phyloP scores from a whole-genome alignment of 805 yeast genomes.

The Wickerhamiella australiensis region DNA sequence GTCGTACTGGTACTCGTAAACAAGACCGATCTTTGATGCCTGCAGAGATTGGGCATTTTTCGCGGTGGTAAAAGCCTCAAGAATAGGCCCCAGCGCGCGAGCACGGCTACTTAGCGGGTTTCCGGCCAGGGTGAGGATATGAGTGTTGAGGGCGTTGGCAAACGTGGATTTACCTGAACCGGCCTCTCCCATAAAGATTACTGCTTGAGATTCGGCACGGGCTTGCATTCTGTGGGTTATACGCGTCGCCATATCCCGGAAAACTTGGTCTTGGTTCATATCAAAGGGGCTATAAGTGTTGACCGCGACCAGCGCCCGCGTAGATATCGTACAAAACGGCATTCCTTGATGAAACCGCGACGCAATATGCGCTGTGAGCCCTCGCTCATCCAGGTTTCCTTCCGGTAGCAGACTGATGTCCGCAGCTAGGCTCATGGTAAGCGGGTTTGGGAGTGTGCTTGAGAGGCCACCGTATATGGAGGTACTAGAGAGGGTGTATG shows the following conservation, averaged over 20 bases:
- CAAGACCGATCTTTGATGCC: constrained; percentile 44
- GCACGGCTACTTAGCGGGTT: constrained; percentile 29
- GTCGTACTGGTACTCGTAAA: constrained; percentile 42
- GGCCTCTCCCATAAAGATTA: constrained; percentile 32
- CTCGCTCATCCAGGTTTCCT: constrained; percentile 29
- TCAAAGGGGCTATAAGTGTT: constrained; percentile 31
- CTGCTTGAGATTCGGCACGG: constrained; percentile 30
- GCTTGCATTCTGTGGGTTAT: constrained; percentile 29
- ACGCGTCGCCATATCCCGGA: constrained; percentile 31
- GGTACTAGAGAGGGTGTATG: neutral
- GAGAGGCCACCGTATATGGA: neutral
- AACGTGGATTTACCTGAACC: constrained; percentile 34
- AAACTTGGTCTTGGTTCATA: constrained; percentile 29
- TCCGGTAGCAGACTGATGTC: constrained; percentile 31
- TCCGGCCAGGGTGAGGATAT: constrained; percentile 27
- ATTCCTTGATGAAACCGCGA: constrained; percentile 33
- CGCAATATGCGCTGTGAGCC: constrained; percentile 33
- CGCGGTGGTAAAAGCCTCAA: constrained; percentile 32
- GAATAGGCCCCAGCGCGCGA: constrained; percentile 27
- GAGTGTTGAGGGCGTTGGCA: constrained; percentile 25
- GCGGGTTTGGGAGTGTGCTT: constrained; percentile 3
- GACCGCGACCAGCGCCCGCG: constrained; percentile 30
- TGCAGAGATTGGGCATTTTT: constrained; percentile 27
- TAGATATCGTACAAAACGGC: constrained; percentile 31
- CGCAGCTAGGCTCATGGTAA: constrained; percentile 17